Base-by-base conservation (phyloP, 257 asterid genomes). In the Fraxinus pennsylvanica region DNA sequence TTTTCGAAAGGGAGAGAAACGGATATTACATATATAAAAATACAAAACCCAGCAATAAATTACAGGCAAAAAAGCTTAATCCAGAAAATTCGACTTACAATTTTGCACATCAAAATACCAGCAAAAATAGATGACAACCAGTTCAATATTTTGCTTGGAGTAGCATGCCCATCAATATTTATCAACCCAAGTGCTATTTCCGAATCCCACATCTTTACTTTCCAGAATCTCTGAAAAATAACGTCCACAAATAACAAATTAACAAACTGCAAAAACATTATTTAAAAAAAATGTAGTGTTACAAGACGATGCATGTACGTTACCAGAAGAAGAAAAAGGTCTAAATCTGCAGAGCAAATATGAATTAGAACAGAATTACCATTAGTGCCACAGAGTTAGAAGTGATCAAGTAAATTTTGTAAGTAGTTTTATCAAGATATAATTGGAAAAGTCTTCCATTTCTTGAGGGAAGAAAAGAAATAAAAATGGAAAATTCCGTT, bases 31-130 rank as follows among this genome's bases (percentile, higher is more conserved):
- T 38, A 29, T 15, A 71, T 30, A 81, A 29, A 41, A 43, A 68
- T n/a, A 33, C 63, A 76, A 57, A 36, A 73, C 22, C 72, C 50
- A 36, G 43, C 52, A 68, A 29, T 8, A 9, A 52, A 38, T 1
- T 32, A 63, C 14, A 30, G 68, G 21, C 12, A 9, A 36, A 43
- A 75, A 72, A 2, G 69, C 35, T 35, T 35, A 47, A 63, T 25
- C 36, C 17, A 67, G 67, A 63, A 66, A 52, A 52, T 12, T 17
- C 21, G 12, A 81, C 98, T 89, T 82, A 94, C 99, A 84, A 84
- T 87, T 77, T 86, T 94, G 92, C 97, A 94, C 92, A 92, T 94
- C 69, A 91, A 67, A 82, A 94, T 81, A 74, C 99, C 99, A 29
- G 74, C 78, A 66, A 90, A 86, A 35, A 89, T 82, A 71, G 94